A percentile compares a stretch with the other conserved stretches of the same genome.
Evolutionary conservation across 2,329 filamentous ascomycete species (phyloP).

Genomic region (Mollisiaceae sp.): DNA sequence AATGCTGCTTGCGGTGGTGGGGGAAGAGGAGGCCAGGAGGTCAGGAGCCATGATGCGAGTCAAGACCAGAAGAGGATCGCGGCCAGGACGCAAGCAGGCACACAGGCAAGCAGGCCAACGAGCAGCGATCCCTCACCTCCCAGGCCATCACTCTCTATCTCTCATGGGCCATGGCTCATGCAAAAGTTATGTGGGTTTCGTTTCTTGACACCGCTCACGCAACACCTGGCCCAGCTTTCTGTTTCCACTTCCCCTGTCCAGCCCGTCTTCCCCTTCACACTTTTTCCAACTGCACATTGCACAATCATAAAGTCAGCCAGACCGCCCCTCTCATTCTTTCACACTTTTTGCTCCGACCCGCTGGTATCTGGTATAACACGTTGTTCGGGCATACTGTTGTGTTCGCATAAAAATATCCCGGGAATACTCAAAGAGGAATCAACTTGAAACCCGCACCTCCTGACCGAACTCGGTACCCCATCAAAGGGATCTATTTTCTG

Average conservation of each 20-base stretch:
- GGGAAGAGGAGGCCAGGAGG: background rate
- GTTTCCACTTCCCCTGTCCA: conserved; percentile 11
- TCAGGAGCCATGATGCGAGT: conserved; percentile 8
- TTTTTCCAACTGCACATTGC: background rate
- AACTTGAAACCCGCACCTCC: conserved; percentile 27
- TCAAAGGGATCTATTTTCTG: conserved; percentile 12
- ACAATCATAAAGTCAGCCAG: conserved; percentile 5
- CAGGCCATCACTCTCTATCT: background rate
- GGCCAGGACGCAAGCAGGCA: background rate
- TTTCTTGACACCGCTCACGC: conserved; percentile 27
- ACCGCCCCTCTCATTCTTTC: conserved; percentile 1
- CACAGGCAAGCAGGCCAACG: background rate
- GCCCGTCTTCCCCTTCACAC: background rate
- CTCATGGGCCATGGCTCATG: no score
- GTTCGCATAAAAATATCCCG: conserved; percentile 15
- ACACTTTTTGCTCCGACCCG: conserved; percentile 5
- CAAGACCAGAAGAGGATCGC: background rate
- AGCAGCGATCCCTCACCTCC: background rate
- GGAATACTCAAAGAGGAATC: conserved; percentile 20
- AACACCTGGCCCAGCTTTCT: conserved; percentile 8
- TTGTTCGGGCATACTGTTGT: conserved; percentile 3
- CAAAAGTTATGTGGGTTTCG: conserved; percentile 6
- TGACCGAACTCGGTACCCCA: conserved; percentile 12
- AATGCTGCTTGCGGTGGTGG: background rate
- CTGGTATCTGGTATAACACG: background rate